Evolutionary conservation across 208 protist genomes (phyloP).

Genomic region (Tritrichomonas musculus): DNA sequence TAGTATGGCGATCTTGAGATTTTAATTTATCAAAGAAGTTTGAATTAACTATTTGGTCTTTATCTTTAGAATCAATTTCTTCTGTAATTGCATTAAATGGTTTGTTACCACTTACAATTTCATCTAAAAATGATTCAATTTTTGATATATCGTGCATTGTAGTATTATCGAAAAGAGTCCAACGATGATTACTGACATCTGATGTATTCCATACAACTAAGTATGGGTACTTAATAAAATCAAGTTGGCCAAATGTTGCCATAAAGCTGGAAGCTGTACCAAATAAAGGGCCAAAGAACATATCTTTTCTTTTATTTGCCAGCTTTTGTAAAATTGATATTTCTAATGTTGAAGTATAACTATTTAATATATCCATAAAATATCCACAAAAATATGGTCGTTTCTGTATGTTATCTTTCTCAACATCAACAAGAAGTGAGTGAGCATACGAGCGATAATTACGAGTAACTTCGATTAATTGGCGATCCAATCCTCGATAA

Average conservation of each 20-base stretch:
- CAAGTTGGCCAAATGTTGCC: not conserved
- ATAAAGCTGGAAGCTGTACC: not conserved
- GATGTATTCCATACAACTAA: not conserved
- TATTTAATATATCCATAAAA: not conserved
- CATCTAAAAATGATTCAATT: too few relatives aligned
- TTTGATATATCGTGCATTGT: too few relatives aligned
- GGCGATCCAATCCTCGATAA: not conserved
- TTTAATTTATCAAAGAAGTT: too few relatives aligned
- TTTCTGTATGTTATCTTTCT: not conserved
- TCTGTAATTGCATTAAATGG: too few relatives aligned
- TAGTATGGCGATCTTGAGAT: too few relatives aligned
- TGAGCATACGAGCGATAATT: not conserved
- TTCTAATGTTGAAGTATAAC: not conserved
- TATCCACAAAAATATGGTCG: not conserved
- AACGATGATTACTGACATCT: too few relatives aligned
- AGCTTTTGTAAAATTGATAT: not conserved
- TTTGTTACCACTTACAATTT: too few relatives aligned
- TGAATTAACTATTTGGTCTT: too few relatives aligned
- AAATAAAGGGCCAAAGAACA: not conserved
- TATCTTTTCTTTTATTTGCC: not conserved
- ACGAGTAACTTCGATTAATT: not conserved
- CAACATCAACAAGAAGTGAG: not conserved
- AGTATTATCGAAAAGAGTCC: too few relatives aligned
- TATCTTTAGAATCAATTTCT: too few relatives aligned
- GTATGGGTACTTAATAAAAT: not conserved